Evolutionary conservation across 495 filamentous ascomycete genomes (phyloP).

Genomic region (Delitschia confertaspora): DNA sequence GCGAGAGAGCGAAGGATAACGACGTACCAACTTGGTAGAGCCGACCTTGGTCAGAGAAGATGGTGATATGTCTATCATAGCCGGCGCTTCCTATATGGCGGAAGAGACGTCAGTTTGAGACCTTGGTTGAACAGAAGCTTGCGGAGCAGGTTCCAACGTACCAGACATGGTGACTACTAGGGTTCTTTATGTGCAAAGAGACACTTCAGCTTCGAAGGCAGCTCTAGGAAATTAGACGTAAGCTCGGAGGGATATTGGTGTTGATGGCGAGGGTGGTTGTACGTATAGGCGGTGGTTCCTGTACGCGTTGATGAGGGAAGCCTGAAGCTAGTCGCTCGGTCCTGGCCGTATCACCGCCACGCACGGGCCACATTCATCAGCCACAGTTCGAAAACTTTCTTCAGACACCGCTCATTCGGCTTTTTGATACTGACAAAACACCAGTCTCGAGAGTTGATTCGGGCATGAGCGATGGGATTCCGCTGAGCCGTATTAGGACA

Average conservation of each 20-base stretch:
- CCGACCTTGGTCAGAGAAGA: conserved; percentile 97
- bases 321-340: conserved; percentile 15
- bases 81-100: conserved; percentile 70
- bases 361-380: conserved; percentile 15
- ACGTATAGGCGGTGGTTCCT: conserved; percentile 2
- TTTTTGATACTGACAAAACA: conserved; percentile 24
- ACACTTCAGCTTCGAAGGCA: conserved; percentile 23
- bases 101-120: conserved; percentile 18
- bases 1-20: conserved; percentile 1
- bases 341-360: conserved; percentile 1
- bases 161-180: conserved; percentile 28
- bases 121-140: conserved; percentile 8
- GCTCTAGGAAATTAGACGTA: conserved; percentile 25
- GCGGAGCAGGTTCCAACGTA: conserved; percentile 14
- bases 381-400: conserved; percentile 18
- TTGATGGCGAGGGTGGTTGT: conserved; percentile 4
- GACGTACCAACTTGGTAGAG: conserved; percentile 98
- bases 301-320: conserved; percentile 20
- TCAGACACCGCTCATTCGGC: conserved; percentile 18
- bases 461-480: conserved; percentile 20
- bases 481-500: conserved; percentile 14
- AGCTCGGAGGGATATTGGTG: conserved; percentile 13
- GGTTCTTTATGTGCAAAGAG: conserved; percentile 12
- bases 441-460: conserved; percentile 17
- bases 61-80: conserved; percentile 97